Base-by-base conservation (phyloP, 176 grass and related monocot genomes). In the Eragrostis curvula region DNA sequence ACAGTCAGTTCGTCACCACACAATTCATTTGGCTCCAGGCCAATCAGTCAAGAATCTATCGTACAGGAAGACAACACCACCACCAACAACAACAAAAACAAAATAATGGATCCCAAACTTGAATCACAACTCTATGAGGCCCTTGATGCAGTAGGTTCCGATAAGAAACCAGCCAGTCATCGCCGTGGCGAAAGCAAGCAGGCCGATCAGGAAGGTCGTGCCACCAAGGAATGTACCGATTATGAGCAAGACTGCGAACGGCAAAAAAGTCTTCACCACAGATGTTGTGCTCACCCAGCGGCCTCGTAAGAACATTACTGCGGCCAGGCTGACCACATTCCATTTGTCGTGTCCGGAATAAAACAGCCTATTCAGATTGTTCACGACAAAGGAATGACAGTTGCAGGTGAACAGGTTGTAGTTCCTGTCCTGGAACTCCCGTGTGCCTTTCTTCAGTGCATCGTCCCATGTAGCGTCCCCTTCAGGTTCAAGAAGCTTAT, bases 381-480 rank as follows among this genome's bases (percentile, higher is more conserved):
- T 95, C 11, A 65, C 92, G 0, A 98, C 96, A 10, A 98, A 98
- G 70, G 96, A 98, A 79, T 98, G 96, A 24, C 96, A 98, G 39
- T 98, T 98, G 88, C 96, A 98, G 62, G 92, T 95, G 81, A 98
- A 95, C 12, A 98, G 76, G 72, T 87, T 98, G 82, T 98, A 98
- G 49, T 72, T 89, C 79, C 88, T 91, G 88, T 91, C 86, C 60
- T 98, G 96, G 76, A 93, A 98, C 76, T 91, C 92, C 50, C 86
- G 92, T 0, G 90, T 94, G 20, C 96, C 70, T 90, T 90, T 88
- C 84, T 58, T 89, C 55, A 98, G 71, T 12, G 79, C 68, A 5
- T 81, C 90, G 2, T 98, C 96, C 96, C 96, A 98, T 49, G 79
- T 77, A 24, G 79, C 65, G 43, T 84, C 82, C 17, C 51, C 82